phyloP scores from a whole-genome alignment of 2,329 filamentous ascomycete genomes.

The Fusarium cicatricum region DNA sequence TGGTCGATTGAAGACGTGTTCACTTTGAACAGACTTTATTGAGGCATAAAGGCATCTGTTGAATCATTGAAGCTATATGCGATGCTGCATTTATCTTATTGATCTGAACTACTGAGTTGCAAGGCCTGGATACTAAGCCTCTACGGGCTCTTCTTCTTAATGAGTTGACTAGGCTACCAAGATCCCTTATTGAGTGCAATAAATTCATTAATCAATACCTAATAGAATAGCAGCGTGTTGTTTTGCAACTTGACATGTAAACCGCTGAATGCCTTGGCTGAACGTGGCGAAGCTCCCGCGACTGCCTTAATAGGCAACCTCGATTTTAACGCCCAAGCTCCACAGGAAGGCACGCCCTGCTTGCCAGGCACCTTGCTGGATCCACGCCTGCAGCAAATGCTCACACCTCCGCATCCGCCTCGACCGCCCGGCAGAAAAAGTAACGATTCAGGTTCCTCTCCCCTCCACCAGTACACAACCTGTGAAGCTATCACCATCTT shows the following conservation, averaged over 20 bases:
- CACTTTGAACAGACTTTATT: too few species aligned
- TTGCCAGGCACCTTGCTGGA: constrained; percentile 1
- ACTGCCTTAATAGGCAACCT: constrained; percentile 36
- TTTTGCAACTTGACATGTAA: not conserved
- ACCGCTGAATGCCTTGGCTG: constrained; percentile 22
- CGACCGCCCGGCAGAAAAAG: constrained; percentile 48
- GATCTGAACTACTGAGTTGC: too few species aligned
- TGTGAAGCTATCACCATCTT: constrained; percentile 31
- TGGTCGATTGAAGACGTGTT: too few species aligned
- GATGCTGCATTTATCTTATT: too few species aligned
- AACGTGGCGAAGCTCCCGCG: constrained; percentile 16
- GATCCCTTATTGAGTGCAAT: too few species aligned
- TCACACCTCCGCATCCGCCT: not conserved
- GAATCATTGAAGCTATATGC: too few species aligned
- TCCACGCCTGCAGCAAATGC: constrained; percentile 2
- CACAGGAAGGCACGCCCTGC: constrained; percentile 7
- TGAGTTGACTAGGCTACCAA: too few species aligned
- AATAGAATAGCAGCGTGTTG: not conserved
- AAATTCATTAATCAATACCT: too few species aligned
- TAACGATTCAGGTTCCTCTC: constrained; percentile 8
- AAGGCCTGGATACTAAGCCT: too few species aligned
- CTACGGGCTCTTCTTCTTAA: too few species aligned
- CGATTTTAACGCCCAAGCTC: constrained; percentile 7
- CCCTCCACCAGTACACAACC: constrained; percentile 7
- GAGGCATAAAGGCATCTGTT: too few species aligned